Evolutionary conservation across 805 yeast genomes (phyloP), one percentile per base, ranked within the genome.

Genomic region (Candida broadrunensis): DNA sequence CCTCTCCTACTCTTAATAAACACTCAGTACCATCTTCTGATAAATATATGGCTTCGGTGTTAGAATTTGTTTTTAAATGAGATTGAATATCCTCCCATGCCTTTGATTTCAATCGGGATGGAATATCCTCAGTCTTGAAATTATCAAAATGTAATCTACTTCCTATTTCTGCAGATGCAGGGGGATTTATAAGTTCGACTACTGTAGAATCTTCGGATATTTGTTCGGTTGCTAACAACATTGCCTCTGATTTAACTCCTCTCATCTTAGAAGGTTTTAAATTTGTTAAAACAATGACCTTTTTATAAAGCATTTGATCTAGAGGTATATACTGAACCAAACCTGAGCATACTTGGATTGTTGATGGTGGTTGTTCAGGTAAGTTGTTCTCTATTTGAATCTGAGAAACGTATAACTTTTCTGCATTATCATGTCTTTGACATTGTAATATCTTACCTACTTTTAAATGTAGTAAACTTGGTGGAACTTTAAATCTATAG

Each of bases 241-340:
- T 83, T 0, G 84, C 86, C 47, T 80, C 78, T 2, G 85, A 80
- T 31, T 52, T 55, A 16, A 75, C 71, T 1, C 88, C 88, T 45
- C 87, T 62, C 75, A 83, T 74, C 52, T 80, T 80, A 9, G 80
- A 69, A 3, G 81, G 75, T 49, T 81, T 82, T 56, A 83, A 57
- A 50, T 83, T 83, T 5, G 74, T 69, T 16, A 81, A 65, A 2
- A 83, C 63, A 0, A 81, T 80, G 2, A 81, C 83, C 18, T 61
- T 51, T 4, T 63, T 57, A 21, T 61, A 51, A 3, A 61, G 44
- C 50, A 83, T 50, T 18, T 65, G 48, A 0, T 66, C 70, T 5
- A 48, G 46, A 0, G 77, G 63, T 1, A 80, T 51, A 40, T 54
- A 62, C 5, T 67, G 65, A 18, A 75, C 81, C 6, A 83, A 59